A percentile compares a stretch with the other conserved stretches of the same genome.
Evolutionary conservation across 768 basidiomycete species (phyloP).

Genomic region (Russula abietina): DNA sequence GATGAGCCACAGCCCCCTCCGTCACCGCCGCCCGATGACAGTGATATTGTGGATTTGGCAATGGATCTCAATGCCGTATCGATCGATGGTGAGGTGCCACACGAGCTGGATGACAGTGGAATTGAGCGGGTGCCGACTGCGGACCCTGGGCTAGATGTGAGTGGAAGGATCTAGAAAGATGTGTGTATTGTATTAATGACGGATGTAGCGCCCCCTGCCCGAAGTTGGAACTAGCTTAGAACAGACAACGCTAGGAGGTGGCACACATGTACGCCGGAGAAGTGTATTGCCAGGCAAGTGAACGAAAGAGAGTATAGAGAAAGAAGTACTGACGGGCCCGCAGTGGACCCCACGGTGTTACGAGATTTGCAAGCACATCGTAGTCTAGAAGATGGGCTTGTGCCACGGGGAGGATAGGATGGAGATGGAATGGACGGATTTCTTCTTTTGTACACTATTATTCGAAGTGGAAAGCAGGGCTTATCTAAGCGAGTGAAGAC

Average conservation of each 20-base stretch:
- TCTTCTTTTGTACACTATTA: constrained; percentile 14
- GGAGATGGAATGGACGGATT: background rate
- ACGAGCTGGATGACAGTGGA: constrained; percentile 72
- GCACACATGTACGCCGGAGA: constrained; percentile 87
- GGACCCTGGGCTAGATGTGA: constrained; percentile 81
- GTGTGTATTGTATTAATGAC: constrained; percentile 22
- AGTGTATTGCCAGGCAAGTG: constrained; percentile 80
- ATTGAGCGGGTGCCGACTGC: constrained; percentile 89
- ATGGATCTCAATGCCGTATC: constrained; percentile 84
- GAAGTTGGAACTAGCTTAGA: constrained; percentile 54
- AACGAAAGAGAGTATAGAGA: background rate
- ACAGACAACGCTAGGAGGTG: constrained; percentile 45
- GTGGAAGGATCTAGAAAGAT: constrained; percentile 34
- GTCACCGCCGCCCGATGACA: constrained; percentile 73
- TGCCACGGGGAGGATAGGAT: constrained; percentile 8
- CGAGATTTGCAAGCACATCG: constrained; percentile 84
- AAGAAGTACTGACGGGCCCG: constrained; percentile 24
- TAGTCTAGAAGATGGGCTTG: constrained; percentile 51
- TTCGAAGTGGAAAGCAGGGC: background rate
- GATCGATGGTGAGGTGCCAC: constrained; percentile 59
- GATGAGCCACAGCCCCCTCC: constrained; percentile 69
- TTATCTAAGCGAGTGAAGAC: constrained; percentile 20
- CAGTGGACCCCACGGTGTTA: constrained; percentile 84
- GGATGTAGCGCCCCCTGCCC: constrained; percentile 54
- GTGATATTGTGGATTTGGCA: constrained; percentile 81